A percentile compares a stretch with the other conserved stretches of the same genome.
phyloP scores from a whole-genome alignment of 2,329 filamentous ascomycete species.

The Chalaropsis thielavioides region DNA sequence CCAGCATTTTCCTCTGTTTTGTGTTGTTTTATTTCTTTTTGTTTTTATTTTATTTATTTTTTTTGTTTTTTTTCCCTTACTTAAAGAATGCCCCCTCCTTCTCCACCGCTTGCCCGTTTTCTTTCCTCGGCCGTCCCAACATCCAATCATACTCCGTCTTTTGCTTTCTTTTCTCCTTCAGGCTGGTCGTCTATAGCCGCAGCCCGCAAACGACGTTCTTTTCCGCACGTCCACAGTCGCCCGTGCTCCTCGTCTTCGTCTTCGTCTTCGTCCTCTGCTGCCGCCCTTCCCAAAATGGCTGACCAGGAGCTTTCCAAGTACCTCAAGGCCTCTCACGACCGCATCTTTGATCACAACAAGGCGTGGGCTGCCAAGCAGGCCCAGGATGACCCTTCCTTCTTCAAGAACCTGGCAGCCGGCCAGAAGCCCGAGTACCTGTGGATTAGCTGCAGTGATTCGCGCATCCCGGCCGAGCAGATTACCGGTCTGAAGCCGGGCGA shows the following conservation, averaged over 20 bases:
- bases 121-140: neutral
- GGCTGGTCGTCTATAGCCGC: neutral
- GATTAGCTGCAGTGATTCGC: conserved; percentile 84
- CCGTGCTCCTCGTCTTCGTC: conserved; percentile 2
- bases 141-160: neutral
- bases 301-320: conserved; percentile 26
- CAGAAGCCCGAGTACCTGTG: conserved; percentile 62
- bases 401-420: conserved; percentile 46
- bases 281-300: conserved; percentile 2
- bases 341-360: conserved; percentile 54
- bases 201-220: neutral
- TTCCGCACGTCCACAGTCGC: neutral
- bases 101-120: neutral
- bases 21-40: neutral
- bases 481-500: conserved; percentile 74
- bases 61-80: neutral
- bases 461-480: conserved; percentile 82
- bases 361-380: conserved; percentile 48
- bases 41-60: neutral
- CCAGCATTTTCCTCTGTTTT: neutral
- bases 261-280: neutral
- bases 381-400: conserved; percentile 48
- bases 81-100: conserved; percentile 2
- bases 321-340: conserved; percentile 48
- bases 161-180: neutral